Evolutionary conservation across 2,329 filamentous ascomycete genomes (phyloP).

Genomic region (Paecilomyces fulvus): DNA sequence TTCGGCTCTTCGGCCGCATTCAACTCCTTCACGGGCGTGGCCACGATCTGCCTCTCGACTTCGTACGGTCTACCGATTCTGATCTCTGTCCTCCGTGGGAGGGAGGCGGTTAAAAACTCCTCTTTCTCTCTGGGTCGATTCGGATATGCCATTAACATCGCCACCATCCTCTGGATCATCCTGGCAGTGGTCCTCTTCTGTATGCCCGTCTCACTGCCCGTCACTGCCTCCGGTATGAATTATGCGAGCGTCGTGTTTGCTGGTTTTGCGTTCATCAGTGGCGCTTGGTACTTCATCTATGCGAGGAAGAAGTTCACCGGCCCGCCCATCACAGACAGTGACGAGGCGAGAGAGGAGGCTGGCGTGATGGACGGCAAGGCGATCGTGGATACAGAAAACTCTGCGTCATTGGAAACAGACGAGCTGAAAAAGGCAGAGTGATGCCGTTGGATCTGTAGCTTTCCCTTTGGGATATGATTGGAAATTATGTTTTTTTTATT

Average conservation of each 20-base stretch:
- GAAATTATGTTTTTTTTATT: background rate
- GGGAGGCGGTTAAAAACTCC: conserved; percentile 57
- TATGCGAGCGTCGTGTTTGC: conserved; percentile 60
- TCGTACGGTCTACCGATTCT: conserved; percentile 71
- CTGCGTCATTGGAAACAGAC: conserved; percentile 1
- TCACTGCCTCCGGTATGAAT: conserved; percentile 53
- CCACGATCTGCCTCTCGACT: conserved; percentile 67
- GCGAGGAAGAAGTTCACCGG: conserved; percentile 58
- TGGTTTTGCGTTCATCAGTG: conserved; percentile 52
- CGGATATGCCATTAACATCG: conserved; percentile 58
- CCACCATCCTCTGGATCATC: conserved; percentile 62
- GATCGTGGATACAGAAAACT: conserved; percentile 25
- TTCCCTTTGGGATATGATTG: background rate
- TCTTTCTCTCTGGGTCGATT: conserved; percentile 61
- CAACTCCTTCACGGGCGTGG: conserved; percentile 70
- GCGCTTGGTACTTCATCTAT: conserved; percentile 55
- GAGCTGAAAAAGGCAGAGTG: conserved; percentile 9
- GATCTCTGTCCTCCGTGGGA: conserved; percentile 58
- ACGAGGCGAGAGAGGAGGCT: conserved; percentile 15
- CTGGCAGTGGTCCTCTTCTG: conserved; percentile 66
- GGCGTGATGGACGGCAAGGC: conserved; percentile 24
- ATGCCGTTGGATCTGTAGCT: background rate
- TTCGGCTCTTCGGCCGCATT: conserved; percentile 71
- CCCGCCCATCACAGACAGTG: conserved; percentile 34
- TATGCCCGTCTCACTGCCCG: conserved; percentile 58